Evolutionary conservation across 768 basidiomycete species (phyloP), one percentile per base, ranked within the genome.

Genomic region (Panellus pusillus): DNA sequence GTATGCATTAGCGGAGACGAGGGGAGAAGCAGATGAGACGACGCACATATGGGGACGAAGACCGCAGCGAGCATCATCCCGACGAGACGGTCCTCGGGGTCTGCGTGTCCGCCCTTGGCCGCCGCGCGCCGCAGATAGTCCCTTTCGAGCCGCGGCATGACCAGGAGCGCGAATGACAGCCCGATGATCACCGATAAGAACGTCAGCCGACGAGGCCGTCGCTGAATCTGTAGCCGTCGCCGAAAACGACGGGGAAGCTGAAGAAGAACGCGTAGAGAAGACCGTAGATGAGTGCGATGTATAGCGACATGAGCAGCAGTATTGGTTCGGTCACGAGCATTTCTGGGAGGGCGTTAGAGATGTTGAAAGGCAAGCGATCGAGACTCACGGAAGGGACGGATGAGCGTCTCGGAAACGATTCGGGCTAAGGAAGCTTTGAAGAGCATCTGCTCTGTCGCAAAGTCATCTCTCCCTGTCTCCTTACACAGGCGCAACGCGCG

Each of bases 281-380:
- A 12, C 73, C 72, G 62, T 74, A 76, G 53, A 77, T 69, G 52
- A 78, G 64, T 15, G 74, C 68, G 41, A 77, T 70, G 64, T 76
- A 80, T 37, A 79, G 55, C 7, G 75, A 74, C 43, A 79, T 72
- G 12, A 74, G 64, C 9, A 79, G 63, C 20, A 79, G 66, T 49
- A 79, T 78, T 0, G 76, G 74, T 58, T 80, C 79, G 9, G 72
- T 73, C 24, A 66, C 65, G 17, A 79, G 66, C 69, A 81, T 74
- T 39, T 70, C 52, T 53, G 41, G 29, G 1, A 18, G 20, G 14
- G 6, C 6, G 17, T 50, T n/a, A 38, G 52, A 32, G 8, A 28
- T 8, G 7, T 29, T 47, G 20, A 5, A 4, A 18, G 8, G 11
- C n/a, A 27, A 15, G 24, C 60, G 63, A 57, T 1, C 45, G 5